A percentile compares a stretch with the other conserved stretches of the same genome.
phyloP scores from a whole-genome alignment of 331 rosid genomes.

The Erythrophleum ivorense region DNA sequence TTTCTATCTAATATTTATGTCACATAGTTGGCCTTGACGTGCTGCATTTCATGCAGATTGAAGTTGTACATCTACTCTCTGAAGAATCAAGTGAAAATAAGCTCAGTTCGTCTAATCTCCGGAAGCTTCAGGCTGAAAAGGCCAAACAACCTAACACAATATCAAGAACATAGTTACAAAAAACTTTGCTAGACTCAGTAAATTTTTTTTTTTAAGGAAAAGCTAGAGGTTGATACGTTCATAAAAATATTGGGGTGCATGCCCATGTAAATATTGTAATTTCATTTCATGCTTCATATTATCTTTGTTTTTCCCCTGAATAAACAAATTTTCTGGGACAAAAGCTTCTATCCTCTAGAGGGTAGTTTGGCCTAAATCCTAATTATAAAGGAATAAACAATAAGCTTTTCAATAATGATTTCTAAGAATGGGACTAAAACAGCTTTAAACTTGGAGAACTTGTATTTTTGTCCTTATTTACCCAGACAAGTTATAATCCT shows the following conservation, averaged over 20 bases:
- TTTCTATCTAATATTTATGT: not conserved
- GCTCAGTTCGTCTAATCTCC: slow-evolving; percentile 73
- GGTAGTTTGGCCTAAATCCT: no score
- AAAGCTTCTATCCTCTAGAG: not conserved
- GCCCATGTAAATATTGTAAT: not conserved
- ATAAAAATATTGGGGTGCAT: slow-evolving; percentile 3
- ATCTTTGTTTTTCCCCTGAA: not conserved
- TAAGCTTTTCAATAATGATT: not conserved
- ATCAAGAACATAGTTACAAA: slow-evolving; percentile 9
- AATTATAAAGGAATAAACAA: not conserved
- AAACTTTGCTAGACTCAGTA: not conserved
- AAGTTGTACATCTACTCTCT: slow-evolving; percentile 80
- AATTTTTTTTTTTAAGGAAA: not conserved
- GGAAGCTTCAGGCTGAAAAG: slow-evolving; percentile 77
- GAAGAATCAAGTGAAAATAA: slow-evolving; percentile 68
- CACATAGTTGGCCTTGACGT: slow-evolving; percentile 13
- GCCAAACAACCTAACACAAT: slow-evolving; percentile 42
- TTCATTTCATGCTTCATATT: not conserved
- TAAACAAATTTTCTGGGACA: not conserved
- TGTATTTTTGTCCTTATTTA: not conserved
- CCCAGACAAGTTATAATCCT: no score
- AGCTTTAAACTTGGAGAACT: not conserved
- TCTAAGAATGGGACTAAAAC: not conserved
- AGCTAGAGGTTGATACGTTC: not conserved
- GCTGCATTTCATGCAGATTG: slow-evolving; percentile 68